Evolutionary conservation across 2,329 filamentous ascomycete species (phyloP).

Genomic region (Zymoseptoria tritici): DNA sequence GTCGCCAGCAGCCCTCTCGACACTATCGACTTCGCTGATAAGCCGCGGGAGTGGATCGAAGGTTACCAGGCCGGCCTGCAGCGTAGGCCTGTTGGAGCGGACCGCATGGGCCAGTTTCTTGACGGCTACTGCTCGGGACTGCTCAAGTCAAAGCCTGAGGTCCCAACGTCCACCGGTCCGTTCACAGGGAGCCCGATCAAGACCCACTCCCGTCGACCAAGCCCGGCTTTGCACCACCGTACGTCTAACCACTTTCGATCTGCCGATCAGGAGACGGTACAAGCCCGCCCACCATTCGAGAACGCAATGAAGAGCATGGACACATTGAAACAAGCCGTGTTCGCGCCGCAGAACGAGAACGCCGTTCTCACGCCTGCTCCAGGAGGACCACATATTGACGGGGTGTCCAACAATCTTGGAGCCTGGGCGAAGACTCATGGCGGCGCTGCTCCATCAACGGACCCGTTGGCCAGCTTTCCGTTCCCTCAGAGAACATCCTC

Average conservation of each 20-base stretch:
- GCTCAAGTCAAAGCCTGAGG: conserved; percentile 18
- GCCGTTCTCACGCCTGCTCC: conserved; percentile 25
- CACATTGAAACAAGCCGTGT: conserved; percentile 27
- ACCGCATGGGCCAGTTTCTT: conserved; percentile 23
- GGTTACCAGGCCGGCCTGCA: conserved; percentile 28
- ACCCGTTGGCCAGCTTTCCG: conserved; percentile 10
- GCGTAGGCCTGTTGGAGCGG: conserved; percentile 20
- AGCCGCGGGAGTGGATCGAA: conserved; percentile 26
- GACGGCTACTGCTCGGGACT: conserved; percentile 31
- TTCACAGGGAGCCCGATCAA: conserved; percentile 22
- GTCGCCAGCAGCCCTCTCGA: conserved; percentile 3
- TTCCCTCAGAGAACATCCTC: conserved; percentile 20
- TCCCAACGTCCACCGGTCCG: conserved; percentile 1
- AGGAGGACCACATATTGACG: conserved; percentile 21
- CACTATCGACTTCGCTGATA: conserved; percentile 18
- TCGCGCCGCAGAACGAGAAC: conserved; percentile 28
- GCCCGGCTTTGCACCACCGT: conserved; percentile 14
- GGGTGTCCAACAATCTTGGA: conserved; percentile 23
- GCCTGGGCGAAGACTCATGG: conserved; percentile 24
- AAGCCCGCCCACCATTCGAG: conserved; percentile 17
- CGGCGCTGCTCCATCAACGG: conserved; percentile 4
- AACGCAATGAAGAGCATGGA: conserved; percentile 19
- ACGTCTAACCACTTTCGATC: conserved; percentile 10
- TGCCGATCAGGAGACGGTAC: conserved; percentile 2
- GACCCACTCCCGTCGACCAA: conserved; percentile 18